Base-by-base conservation (phyloP, 2,329 filamentous ascomycete genomes). In the Botrytis squamosa region DNA sequence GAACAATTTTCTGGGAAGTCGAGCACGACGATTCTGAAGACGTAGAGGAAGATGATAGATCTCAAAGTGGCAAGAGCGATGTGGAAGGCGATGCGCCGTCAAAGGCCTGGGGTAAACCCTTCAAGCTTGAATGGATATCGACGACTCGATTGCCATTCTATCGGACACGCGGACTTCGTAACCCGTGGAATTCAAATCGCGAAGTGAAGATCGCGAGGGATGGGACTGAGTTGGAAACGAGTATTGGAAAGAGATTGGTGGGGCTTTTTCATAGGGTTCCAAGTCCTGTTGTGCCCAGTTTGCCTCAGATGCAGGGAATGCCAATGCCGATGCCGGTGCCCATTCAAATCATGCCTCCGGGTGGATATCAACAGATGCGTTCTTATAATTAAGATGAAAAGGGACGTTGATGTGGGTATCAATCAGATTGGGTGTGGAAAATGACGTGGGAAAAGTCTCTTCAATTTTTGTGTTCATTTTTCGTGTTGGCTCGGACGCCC, bases 151-250 rank as follows among this genome's bases (percentile, higher is more conserved):
- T 98, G 8, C 94, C 95, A 0, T 98, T 98, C 81, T 97, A 96
- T 81, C 89, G 93, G 62, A 97, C 95, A 0, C 86, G 94, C 76
- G 95, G 95, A 0, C 83, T 98, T 72, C 89, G 95, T 49, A 98
- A 98, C 81, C 92, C 94, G 0, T 97, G 94, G 93, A 98, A 98
- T 82, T 92, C 93, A 7, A 97, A 98, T 80, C 87, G 95, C 70
- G 95, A 98, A 81, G 93, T 98, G 75, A 98, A 98, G 83, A 97
- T 98, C 80, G 95, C 95, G 38, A 88, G 95, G 79, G 95, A 98
- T 79, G 95, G 95, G 2, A 98, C 95, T 0, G 95, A 98, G 82
- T 85, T 98, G 71, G 95, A 98, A 82, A 93, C 95, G 42, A 88
- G 86, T 44, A 88, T 97, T 62, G 95, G 95, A 8, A 89, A 90